Evolutionary conservation across 1,139 yeast species (phyloP).

Genomic region (Kurtzmaniella quercitrusa): DNA sequence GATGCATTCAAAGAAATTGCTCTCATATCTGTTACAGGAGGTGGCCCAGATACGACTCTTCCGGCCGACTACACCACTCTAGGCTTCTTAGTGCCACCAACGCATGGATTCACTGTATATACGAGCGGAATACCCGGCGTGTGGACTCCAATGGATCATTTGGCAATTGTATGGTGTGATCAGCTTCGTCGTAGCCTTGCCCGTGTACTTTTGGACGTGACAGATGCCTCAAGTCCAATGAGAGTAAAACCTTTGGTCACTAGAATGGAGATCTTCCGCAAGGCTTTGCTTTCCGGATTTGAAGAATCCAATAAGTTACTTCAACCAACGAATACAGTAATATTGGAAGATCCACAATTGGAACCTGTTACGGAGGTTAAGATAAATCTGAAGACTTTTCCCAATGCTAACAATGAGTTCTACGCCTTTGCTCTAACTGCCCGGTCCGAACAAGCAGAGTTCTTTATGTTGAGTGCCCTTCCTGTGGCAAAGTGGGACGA

Average conservation of each 20-base stretch:
- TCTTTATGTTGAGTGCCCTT: constrained; percentile 17
- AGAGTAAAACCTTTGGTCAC: constrained; percentile 47
- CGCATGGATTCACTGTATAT: constrained; percentile 79
- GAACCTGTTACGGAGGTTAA: neutral
- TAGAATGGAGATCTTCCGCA: constrained; percentile 57
- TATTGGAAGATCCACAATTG: neutral
- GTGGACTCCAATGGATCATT: constrained; percentile 94
- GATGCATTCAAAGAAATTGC: constrained; percentile 47
- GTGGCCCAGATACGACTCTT: constrained; percentile 71
- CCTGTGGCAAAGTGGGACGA: constrained; percentile 7
- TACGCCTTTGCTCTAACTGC: neutral
- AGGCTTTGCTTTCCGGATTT: constrained; percentile 54
- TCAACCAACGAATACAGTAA: neutral
- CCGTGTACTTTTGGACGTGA: constrained; percentile 54
- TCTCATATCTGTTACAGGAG: constrained; percentile 85
- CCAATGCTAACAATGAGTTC: neutral
- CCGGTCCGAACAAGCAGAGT: constrained; percentile 6
- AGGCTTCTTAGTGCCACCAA: constrained; percentile 64
- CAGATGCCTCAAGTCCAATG: constrained; percentile 40
- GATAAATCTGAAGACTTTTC: neutral
- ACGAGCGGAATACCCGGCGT: constrained; percentile 86
- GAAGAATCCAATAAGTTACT: constrained; percentile 28
- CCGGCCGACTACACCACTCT: constrained; percentile 90
- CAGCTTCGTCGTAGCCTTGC: constrained; percentile 71
- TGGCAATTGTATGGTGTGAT: constrained; percentile 96